phyloP scores from a whole-genome alignment of 2,329 filamentous ascomycete species.

The Cladorrhinum sp. region DNA sequence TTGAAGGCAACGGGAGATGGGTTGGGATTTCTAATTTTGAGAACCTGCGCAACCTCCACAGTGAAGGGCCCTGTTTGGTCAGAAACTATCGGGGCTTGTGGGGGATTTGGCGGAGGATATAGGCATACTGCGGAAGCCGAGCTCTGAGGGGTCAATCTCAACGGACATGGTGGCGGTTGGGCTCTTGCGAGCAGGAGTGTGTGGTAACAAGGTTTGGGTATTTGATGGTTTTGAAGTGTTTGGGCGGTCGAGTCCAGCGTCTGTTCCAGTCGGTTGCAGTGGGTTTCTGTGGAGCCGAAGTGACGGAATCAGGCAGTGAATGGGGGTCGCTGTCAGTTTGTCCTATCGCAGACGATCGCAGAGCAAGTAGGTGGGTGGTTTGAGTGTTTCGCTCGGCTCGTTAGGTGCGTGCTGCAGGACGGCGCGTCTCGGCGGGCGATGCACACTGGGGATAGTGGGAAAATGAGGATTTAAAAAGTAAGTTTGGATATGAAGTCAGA shows the following conservation, averaged over 20 bases:
- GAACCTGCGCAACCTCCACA: conserved; percentile 60
- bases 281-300: conserved; percentile 6
- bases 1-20: conserved; percentile 65
- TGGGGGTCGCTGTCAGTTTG: background rate
- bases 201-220: conserved; percentile 4
- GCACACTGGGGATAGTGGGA: background rate
- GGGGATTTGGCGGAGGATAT: conserved; percentile 25
- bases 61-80: conserved; percentile 59
- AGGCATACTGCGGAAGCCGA: conserved; percentile 83
- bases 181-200: background rate
- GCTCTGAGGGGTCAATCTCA: conserved; percentile 85
- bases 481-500: conserved; percentile 25
- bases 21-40: conserved; percentile 65
- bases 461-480: background rate
- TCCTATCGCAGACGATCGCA: background rate
- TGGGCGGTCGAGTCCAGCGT: background rate
- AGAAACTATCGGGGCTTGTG: conserved; percentile 16
- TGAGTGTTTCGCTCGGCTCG: background rate
- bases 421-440: background rate
- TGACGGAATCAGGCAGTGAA: conserved; percentile 6
- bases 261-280: conserved; percentile 3
- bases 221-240: conserved; percentile 8
- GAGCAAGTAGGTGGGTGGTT: background rate
- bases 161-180: conserved; percentile 72
- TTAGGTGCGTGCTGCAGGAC: background rate